phyloP scores from a whole-genome alignment of 345 rosid genomes.

The Microcos paniculata region DNA sequence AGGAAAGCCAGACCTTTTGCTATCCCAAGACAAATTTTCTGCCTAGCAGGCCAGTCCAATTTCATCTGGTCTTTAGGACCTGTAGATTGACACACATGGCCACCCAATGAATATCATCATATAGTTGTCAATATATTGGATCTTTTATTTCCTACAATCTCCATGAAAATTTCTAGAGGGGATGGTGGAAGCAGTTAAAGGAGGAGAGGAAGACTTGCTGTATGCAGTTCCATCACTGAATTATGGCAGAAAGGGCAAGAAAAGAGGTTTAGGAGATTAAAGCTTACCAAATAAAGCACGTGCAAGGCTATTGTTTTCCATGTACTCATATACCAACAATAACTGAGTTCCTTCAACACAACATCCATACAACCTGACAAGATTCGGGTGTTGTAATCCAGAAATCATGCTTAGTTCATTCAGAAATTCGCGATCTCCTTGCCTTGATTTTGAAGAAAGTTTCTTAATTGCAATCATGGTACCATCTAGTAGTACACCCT shows the following conservation, averaged over 20 bases:
- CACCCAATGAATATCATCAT: not conserved
- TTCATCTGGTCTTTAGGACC: slow-evolving; percentile 43
- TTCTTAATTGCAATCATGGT: slow-evolving; percentile 55
- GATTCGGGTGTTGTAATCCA: slow-evolving; percentile 59
- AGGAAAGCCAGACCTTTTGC: slow-evolving; percentile 68
- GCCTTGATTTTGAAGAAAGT: slow-evolving; percentile 65
- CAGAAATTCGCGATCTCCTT: slow-evolving; percentile 69
- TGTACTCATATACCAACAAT: slow-evolving; percentile 63
- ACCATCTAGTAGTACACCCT: slow-evolving; percentile 60
- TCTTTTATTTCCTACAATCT: not conserved
- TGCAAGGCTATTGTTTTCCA: slow-evolving; percentile 72
- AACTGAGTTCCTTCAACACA: slow-evolving; percentile 61
- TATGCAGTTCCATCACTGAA: not conserved
- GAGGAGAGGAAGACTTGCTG: not conserved
- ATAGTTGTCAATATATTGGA: not conserved
- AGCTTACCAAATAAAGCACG: slow-evolving; percentile 56
- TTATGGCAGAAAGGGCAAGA: not conserved
- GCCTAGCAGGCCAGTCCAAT: slow-evolving; percentile 64
- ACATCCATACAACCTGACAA: slow-evolving; percentile 70
- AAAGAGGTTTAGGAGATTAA: not conserved
- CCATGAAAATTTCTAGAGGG: slow-evolving; percentile 31
- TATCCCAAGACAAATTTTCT: slow-evolving; percentile 60
- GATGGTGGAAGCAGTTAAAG: not conserved
- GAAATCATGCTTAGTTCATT: slow-evolving; percentile 67
- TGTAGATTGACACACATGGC: not conserved